A percentile compares a stretch with the other conserved stretches of the same genome.
Conservation (phyloP, 2,329 filamentous ascomycete genomes). For the Dothistroma pini region DNA sequence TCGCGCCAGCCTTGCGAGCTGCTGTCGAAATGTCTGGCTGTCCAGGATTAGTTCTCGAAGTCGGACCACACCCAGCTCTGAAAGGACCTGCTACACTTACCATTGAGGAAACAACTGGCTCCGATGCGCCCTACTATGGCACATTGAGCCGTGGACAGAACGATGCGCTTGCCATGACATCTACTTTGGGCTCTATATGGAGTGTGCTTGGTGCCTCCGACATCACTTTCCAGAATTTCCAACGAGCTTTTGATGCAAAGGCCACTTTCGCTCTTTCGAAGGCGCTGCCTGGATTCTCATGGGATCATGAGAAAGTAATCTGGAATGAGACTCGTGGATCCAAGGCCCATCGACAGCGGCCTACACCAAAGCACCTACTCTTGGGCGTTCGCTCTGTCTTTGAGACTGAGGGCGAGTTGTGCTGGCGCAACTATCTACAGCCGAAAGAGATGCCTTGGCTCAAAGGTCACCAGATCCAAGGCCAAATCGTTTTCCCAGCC, state of each 20-base stretch:
- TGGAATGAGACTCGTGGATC: constrained; percentile 14
- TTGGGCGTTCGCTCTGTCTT: background rate
- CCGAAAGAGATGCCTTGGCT: constrained; percentile 33
- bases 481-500: constrained; percentile 33
- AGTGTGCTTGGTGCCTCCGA: background rate
- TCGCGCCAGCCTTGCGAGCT: constrained; percentile 39
- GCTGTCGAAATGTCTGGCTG: constrained; percentile 1
- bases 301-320: constrained; percentile 15
- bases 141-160: constrained; percentile 21
- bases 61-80: constrained; percentile 47
- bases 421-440: constrained; percentile 4
- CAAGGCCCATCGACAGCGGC: background rate
- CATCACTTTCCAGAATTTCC: background rate
- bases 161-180: constrained; percentile 21
- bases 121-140: constrained; percentile 8
- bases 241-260: background rate
- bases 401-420: background rate
- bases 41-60: constrained; percentile 40
- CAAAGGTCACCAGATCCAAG: constrained; percentile 31
- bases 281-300: constrained; percentile 19
- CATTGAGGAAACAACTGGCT: background rate
- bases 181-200: constrained; percentile 16
- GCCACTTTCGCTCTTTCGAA: background rate
- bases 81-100: constrained; percentile 37
- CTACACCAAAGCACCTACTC: constrained; percentile 5